Base-by-base conservation (phyloP, 345 rosid genomes). In the Gossypium turneri region DNA sequence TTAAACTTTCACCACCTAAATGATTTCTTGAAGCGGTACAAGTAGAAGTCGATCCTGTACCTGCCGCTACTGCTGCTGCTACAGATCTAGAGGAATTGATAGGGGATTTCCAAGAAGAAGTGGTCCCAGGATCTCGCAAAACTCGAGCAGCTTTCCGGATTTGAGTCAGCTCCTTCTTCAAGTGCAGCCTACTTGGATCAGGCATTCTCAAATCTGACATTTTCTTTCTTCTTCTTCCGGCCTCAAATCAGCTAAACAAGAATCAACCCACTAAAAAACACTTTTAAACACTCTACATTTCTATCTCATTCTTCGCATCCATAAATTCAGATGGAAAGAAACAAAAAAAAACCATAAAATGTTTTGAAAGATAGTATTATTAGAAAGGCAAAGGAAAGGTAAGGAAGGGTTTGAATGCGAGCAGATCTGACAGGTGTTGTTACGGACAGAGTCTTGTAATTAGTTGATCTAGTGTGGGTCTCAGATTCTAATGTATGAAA, bases 41-140 rank as follows among this genome's bases (percentile, higher is more conserved):
- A 27, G 82, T 76, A 4, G 82, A 25, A 69, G 66, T 75, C 51
- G 83, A 44, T 25, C 82, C 73, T 7, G 74, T 47, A 5, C 62
- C 75, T 9, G 69, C 77, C 3, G 73, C 77, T 2, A 13, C 17
- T 0, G 61, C 72, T 17, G 82, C 78, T n/a, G 82, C 86, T 8
- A 70, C 79, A 84, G 94, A 91, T 86, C 94, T 88, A 71, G 97
- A 88, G 24, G 94, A 84, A 75, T 79, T 78, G 41, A 88, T 87
- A 65, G 94, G 91, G 1, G 97, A 90, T 82, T 84, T 89, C 91
- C 93, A 89, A 0, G 97, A 91, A 70, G 96, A 90, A 64, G 89
- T 82, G 52, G 98, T 93, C 2, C 94, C 98, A 7, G 99, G 99
- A 85, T 95, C 99, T 56, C 99, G 88, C 76, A 95, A 77, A 75